These are phyloP conservation scores for Funneliformis mosseae DNA, from an alignment of 192 early-diverging fungal genomes.

Conservation along the genomic window DNA sequence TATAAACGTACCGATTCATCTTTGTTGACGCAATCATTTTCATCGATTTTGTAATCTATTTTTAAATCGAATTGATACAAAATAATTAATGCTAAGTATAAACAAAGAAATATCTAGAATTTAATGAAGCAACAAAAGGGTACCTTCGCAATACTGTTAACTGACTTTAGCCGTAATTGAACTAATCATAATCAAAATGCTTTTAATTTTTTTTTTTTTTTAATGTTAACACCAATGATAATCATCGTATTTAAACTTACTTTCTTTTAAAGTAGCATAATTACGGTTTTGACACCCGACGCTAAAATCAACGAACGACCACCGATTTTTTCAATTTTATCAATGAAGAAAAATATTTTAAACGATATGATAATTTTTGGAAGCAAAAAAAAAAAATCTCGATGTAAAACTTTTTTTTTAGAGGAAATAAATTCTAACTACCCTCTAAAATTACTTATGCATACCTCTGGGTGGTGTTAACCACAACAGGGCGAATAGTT, in stretches of 20 bases:
- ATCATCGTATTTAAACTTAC: constrained; percentile 49
- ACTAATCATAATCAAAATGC: constrained; percentile 53
- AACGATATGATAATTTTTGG: neutral
- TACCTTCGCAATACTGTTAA: constrained; percentile 93
- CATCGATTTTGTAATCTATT: constrained; percentile 97
- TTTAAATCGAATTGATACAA: constrained; percentile 1
- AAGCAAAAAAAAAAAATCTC: neutral
- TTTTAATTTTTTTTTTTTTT: neutral
- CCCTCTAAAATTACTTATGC: neutral
- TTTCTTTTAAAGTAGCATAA: constrained; percentile 95
- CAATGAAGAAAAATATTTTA: too few relatives aligned
- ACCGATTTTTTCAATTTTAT: neutral
- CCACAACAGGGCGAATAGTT: constrained; percentile 11
- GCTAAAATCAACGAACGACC: constrained; percentile 41
- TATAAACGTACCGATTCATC: constrained; percentile 64
- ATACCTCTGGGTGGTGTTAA: constrained; percentile 10
- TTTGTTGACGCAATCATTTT: constrained; percentile 99
- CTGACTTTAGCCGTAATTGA: constrained; percentile 92
- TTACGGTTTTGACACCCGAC: constrained; percentile 75
- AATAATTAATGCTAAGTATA: neutral
- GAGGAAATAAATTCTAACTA: neutral
- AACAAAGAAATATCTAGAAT: neutral
- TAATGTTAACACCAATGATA: neutral
- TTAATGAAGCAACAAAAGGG: neutral
- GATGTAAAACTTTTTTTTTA: neutral